phyloP scores from a whole-genome alignment of 768 basidiomycete species.

The Pleurotus salmoneostramineus region DNA sequence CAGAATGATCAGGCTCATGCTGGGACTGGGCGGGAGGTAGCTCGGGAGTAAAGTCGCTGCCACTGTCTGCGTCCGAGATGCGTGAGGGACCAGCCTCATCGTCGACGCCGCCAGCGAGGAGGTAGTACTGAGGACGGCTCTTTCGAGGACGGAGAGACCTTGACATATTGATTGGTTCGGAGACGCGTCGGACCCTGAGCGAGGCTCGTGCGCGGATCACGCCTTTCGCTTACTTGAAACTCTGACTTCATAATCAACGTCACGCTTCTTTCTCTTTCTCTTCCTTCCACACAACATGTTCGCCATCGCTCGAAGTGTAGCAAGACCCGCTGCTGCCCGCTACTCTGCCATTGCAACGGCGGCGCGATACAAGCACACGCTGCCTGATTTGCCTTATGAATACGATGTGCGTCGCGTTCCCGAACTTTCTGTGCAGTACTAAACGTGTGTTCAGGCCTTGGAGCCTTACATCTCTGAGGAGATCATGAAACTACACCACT shows the following conservation, averaged over 20 bases:
- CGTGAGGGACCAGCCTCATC: constrained; percentile 20
- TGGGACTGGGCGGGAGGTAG: constrained; percentile 20
- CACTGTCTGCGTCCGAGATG: constrained; percentile 36
- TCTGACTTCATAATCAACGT: not conserved
- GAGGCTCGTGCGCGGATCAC: not conserved
- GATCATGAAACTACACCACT: constrained; percentile 95
- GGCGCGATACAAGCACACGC: constrained; percentile 44
- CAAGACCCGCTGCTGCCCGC: constrained; percentile 29
- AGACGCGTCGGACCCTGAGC: constrained; percentile 1
- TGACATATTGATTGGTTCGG: constrained; percentile 32
- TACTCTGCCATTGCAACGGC: not conserved
- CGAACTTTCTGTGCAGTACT: not conserved
- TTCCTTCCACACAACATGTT: constrained; percentile 34
- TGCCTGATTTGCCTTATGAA: constrained; percentile 75
- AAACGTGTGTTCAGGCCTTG: constrained; percentile 43
- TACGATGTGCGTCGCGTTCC: constrained; percentile 52
- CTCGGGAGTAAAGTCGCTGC: constrained; percentile 56
- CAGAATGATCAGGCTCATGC: constrained; percentile 19
- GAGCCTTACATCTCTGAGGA: constrained; percentile 90
- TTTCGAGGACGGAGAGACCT: constrained; percentile 55
- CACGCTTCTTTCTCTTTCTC: not conserved
- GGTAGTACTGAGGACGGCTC: constrained; percentile 43
- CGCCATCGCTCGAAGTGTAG: constrained; percentile 37
- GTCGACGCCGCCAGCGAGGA: constrained; percentile 26
- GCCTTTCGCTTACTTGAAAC: not conserved